These are phyloP conservation scores for Lichtheimia hyalospora DNA, from an alignment of 371 early-diverging fungal species.

Conservation along the genomic window DNA sequence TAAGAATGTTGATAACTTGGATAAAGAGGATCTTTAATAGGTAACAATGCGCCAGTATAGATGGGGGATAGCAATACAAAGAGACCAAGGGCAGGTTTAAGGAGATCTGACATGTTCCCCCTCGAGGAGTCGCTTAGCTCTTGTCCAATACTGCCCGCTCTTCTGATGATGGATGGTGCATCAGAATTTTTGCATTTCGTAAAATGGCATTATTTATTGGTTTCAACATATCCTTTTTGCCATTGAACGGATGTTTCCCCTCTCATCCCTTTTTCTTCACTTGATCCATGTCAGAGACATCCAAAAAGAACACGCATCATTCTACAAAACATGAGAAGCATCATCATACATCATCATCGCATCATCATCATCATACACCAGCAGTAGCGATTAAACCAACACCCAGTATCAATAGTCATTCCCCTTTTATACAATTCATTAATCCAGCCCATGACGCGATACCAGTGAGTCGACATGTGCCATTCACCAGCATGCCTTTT, in stretches of 20 bases:
- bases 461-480: no score
- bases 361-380: not conserved
- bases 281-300: not conserved
- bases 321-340: not conserved
- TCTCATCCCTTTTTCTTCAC: not conserved
- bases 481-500: no score
- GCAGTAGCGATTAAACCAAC: not conserved
- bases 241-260: not conserved
- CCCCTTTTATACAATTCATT: not conserved
- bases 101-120: not conserved
- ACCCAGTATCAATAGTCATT: not conserved
- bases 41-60: no score
- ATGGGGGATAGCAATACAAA: no score
- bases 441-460: no score
- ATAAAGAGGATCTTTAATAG: no score
- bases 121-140: constrained; percentile 8
- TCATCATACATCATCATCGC: not conserved
- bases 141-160: not conserved
- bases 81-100: no score
- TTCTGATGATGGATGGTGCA: not conserved
- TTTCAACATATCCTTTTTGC: not conserved
- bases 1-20: no score
- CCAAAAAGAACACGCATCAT: not conserved
- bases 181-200: no score
- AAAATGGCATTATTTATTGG: not conserved